These are phyloP conservation scores for Nelumbo lutea DNA, from an alignment of 164 flowering plant genomes.

Conservation along the genomic window DNA sequence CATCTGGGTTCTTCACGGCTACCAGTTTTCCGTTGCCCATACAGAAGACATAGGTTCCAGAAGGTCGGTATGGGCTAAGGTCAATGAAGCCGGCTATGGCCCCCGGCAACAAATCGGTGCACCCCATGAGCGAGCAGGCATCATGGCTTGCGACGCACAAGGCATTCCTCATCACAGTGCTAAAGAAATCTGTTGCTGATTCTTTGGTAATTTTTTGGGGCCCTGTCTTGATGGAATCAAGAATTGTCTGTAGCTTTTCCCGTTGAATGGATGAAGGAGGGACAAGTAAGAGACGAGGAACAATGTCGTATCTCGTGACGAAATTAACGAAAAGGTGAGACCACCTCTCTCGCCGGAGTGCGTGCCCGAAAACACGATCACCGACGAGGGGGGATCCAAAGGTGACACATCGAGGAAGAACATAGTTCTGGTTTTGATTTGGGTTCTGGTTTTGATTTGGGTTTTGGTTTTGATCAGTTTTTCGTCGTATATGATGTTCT, in stretches of 20 bases:
- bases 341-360: conserved; percentile 70
- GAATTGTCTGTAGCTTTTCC: conserved; percentile 21
- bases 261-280: conserved; percentile 41
- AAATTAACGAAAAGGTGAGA: conserved; percentile 48
- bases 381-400: conserved; percentile 81
- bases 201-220: conserved; percentile 8
- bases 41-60: conserved; percentile 65
- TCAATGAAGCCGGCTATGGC: conserved; percentile 41
- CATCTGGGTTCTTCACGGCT: conserved; percentile 55
- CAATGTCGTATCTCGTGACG: conserved; percentile 50
- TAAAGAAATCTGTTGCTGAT: conserved; percentile 23
- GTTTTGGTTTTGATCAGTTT: neutral
- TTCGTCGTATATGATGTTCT: conserved; percentile 29
- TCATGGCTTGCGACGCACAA: conserved; percentile 45
- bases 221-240: conserved; percentile 33
- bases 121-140: conserved; percentile 54
- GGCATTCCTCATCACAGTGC: conserved; percentile 44
- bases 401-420: conserved; percentile 46
- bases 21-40: conserved; percentile 38
- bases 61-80: conserved; percentile 74
- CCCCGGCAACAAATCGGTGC: conserved; percentile 46
- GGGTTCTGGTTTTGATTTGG: too few species aligned
- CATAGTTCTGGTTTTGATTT: neutral
- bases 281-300: conserved; percentile 58
- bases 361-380: conserved; percentile 49